Conservation (phyloP, 106 monocot genomes). For the Narthecium ossifragum region DNA sequence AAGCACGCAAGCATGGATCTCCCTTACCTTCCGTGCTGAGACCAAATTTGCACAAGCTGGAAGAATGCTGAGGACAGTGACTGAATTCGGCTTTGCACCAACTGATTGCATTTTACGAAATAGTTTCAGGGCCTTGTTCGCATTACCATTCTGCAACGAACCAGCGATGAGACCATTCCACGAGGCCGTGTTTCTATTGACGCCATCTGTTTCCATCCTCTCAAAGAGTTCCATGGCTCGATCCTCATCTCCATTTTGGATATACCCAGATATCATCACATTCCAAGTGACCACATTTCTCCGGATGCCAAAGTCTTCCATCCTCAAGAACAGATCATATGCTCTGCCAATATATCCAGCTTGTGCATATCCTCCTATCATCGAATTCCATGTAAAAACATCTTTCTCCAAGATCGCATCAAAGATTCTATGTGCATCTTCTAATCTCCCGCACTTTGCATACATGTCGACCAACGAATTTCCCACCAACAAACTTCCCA, state of each 20-base stretch:
- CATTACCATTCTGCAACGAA: constrained; percentile 42
- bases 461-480: constrained; percentile 87
- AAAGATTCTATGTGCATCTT: constrained; percentile 54
- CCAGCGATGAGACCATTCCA: constrained; percentile 92
- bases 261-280: constrained; percentile 76
- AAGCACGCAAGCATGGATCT: constrained; percentile 68
- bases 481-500: constrained; percentile 30
- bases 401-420: constrained; percentile 44
- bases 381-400: constrained; percentile 89
- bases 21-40: constrained; percentile 59
- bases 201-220: constrained; percentile 65
- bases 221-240: constrained; percentile 77
- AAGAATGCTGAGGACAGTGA: constrained; percentile 70
- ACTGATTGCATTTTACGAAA: constrained; percentile 67
- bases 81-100: constrained; percentile 43
- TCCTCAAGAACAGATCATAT: constrained; percentile 64
- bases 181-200: constrained; percentile 54
- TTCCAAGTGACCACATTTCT: constrained; percentile 90
- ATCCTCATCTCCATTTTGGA: constrained; percentile 76
- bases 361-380: constrained; percentile 72
- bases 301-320: constrained; percentile 51
- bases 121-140: constrained; percentile 46
- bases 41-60: constrained; percentile 64
- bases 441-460: constrained; percentile 65
- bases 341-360: constrained; percentile 77